Evolutionary conservation across 768 basidiomycete species (phyloP), one percentile per base, ranked within the genome.

Genomic region (Leccinellum albellum): DNA sequence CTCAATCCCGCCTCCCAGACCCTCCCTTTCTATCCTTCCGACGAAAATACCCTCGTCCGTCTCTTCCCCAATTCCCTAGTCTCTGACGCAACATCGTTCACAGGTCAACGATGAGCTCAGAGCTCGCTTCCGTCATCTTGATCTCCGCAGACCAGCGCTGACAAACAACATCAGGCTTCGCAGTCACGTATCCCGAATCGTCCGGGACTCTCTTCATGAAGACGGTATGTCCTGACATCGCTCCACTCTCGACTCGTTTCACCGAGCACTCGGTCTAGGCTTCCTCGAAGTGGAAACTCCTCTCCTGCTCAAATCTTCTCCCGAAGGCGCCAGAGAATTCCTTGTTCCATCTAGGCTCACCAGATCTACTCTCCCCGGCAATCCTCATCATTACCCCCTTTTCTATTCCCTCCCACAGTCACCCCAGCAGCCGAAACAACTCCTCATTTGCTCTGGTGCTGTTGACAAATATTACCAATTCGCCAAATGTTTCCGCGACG

Each of bases 271-370:
- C 33, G 9, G 64, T 54, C 64, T 54, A 97, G 95, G 82, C 65
- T 98, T 98, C 72, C 78, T 85, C 53, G 95, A 97, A 70, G 90
- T 98, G 31, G 95, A 98, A 72, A 98, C 95, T 0, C 95, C 95
- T 26, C 79, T 94, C 53, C 80, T 98, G 21, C 81, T 98, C 28
- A 87, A 89, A 68, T 96, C 94, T 8, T 89, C 94, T 2, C 93
- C 94, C 21, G 95, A 98, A 76, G 94, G 94, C 29, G 95, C 94
- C 1, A 82, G 94, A 62, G 94, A 98, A 70, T 98, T 91, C 67
- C 82, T 97, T 37, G 94, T 97, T 46, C 94, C 94, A 50, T 83
- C 86, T 24, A 88, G 94, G 46, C 65, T 76, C 44, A 69, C 75
- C 54, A 63, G 66, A 55, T 73, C 76, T 35, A 57, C 72, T 55